These are phyloP conservation scores for Termitomyces sp. DNA, from an alignment of 768 basidiomycete species.

Conservation along the genomic window DNA sequence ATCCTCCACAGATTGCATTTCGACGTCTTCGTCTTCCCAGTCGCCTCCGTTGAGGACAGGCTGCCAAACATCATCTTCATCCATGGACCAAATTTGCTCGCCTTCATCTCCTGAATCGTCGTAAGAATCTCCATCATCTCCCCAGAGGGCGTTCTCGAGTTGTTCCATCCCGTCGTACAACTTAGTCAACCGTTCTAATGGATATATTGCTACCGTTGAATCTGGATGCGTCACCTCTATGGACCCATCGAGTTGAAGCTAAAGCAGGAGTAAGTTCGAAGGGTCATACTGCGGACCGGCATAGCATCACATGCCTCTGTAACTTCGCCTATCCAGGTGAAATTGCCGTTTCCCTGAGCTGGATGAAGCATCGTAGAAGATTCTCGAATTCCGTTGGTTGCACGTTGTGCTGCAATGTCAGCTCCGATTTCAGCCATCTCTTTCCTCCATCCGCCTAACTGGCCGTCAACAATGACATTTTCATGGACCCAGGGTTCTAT, in stretches of 20 bases:
- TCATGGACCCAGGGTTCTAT: conserved; percentile 77
- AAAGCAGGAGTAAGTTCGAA: conserved; percentile 3
- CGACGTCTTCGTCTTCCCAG: conserved; percentile 32
- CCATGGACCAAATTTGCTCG: conserved; percentile 34
- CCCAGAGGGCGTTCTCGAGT: conserved; percentile 66
- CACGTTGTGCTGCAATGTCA: conserved; percentile 44
- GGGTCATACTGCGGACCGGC: neutral
- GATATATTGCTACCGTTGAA: conserved; percentile 40
- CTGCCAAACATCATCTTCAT: conserved; percentile 42
- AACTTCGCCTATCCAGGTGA: conserved; percentile 89
- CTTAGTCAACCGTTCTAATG: conserved; percentile 64
- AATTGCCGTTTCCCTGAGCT: conserved; percentile 27
- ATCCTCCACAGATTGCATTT: conserved; percentile 15
- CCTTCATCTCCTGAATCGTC: conserved; percentile 40
- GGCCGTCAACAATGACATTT: conserved; percentile 41
- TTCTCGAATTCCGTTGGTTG: conserved; percentile 31
- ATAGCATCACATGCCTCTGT: conserved; percentile 44
- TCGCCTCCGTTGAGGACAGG: conserved; percentile 36
- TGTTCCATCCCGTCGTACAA: conserved; percentile 81
- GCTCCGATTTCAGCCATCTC: conserved; percentile 64
- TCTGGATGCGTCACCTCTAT: conserved; percentile 71
- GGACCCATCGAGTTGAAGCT: conserved; percentile 74
- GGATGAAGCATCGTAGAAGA: conserved; percentile 37
- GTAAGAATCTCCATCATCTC: conserved; percentile 39
- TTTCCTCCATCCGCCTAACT: conserved; percentile 66